Evolutionary conservation across 1,284 basidiomycete genomes (phyloP).

Genomic region (Pascua sp.): DNA sequence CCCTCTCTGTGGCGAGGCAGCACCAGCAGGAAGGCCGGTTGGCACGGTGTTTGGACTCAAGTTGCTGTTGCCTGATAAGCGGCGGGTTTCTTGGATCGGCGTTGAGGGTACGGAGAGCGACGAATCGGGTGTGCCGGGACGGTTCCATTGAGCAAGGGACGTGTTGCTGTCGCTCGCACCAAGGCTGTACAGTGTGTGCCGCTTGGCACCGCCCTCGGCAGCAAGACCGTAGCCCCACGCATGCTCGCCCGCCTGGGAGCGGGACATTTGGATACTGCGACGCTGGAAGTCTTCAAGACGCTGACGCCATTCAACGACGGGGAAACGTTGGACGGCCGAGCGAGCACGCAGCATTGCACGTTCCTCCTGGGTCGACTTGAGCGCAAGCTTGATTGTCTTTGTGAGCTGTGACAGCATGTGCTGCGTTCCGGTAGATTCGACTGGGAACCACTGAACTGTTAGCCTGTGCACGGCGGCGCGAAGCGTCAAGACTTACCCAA

Average conservation of each 20-base stretch:
- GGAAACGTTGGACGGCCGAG: slow-evolving; percentile 90
- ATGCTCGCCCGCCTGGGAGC: slow-evolving; percentile 63
- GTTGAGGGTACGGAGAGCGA: slow-evolving; percentile 31
- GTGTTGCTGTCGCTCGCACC: slow-evolving; percentile 25
- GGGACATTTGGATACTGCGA: slow-evolving; percentile 71
- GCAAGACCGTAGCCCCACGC: slow-evolving; percentile 58
- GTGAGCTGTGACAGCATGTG: slow-evolving; percentile 93
- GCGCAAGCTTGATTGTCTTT: slow-evolving; percentile 87
- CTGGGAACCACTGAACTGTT: slow-evolving; percentile 69
- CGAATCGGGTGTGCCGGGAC: slow-evolving; percentile 41
- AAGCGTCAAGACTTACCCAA: slow-evolving; percentile 54
- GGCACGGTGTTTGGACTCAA: slow-evolving; percentile 5
- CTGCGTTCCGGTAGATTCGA: slow-evolving; percentile 80
- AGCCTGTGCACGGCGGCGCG: no score
- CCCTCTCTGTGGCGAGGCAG: neutral
- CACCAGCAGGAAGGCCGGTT: slow-evolving; percentile 1
- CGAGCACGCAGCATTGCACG: slow-evolving; percentile 84
- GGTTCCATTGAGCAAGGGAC: slow-evolving; percentile 50
- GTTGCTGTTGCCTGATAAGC: slow-evolving; percentile 12
- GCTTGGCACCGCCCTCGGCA: neutral
- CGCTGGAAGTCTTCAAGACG: slow-evolving; percentile 89
- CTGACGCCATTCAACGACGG: slow-evolving; percentile 92
- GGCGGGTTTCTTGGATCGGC: slow-evolving; percentile 22
- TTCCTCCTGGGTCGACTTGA: slow-evolving; percentile 84
- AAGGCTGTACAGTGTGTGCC: no score